Evolutionary conservation across 176 grass and related monocot species (phyloP), one percentile per base, ranked within the genome.

Genomic region (Carex kokanica): DNA sequence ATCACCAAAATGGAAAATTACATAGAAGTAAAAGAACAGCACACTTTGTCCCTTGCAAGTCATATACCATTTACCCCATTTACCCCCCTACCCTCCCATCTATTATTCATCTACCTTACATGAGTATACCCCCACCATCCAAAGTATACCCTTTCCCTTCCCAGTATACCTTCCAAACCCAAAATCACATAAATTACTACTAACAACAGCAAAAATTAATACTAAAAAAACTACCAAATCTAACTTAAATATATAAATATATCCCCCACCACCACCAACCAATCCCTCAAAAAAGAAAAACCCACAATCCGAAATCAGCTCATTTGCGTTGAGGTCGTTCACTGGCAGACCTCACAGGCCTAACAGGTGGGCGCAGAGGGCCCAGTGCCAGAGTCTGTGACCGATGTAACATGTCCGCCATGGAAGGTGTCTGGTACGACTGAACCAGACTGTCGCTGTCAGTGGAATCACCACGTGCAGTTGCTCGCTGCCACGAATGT

Each of bases 401-500:
- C 62, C 89, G 87, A 67, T 91, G 88, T 31, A 98, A 40, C 96
- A 93, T 98, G 69, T 91, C 87, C n/a, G 84, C 86, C 96, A 98
- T 98, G 63, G 89, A 90, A 21, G 92, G 96, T 27, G 96, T 98
- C 83, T 95, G 93, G 47, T 93, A 98, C 18, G 91, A 89, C 60
- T 90, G 78, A 58, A 93, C 86, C 47, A 91, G 64, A 64, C 85
- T 94, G 75, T 86, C 85, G 43, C 90, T 85, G 27, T 90, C 89
- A 13, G 96, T 95, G 1, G 93, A 98, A 68, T 95, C 93, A 36
- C 96, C 92, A 1, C 93, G 89, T 11, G 93, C 81, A 23, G 96
- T 98, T 29, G 96, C 96, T 63, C 96, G 86, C 84, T 98, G 96
- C 96, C 90, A 95, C 10, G 91, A 95, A 80, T 98, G 96, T 6